Conservation (phyloP, 2,329 filamentous ascomycete species). For the Hymenotorrendiella dingleyae region DNA sequence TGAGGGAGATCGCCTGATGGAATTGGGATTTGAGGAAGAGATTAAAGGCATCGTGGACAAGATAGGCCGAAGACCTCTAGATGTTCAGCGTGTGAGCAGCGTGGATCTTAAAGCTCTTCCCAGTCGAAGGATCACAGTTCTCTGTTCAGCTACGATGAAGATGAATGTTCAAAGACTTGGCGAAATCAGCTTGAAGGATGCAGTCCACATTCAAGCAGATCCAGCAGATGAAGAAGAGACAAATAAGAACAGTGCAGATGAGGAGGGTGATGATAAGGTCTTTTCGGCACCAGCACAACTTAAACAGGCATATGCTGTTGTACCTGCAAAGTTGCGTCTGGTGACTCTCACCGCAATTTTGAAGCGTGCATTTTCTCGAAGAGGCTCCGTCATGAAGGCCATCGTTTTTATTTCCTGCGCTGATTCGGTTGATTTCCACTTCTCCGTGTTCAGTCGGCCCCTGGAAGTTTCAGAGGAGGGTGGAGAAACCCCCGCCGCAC, state of each 20-base stretch:
- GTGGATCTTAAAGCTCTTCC: slow-evolving; percentile 58
- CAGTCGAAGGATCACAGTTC: slow-evolving; percentile 72
- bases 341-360: slow-evolving; percentile 81
- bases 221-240: slow-evolving; percentile 44
- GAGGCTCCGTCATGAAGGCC: slow-evolving; percentile 90
- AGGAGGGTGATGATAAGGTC: slow-evolving; percentile 39
- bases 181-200: slow-evolving; percentile 91
- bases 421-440: slow-evolving; percentile 96
- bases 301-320: slow-evolving; percentile 84
- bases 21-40: slow-evolving; percentile 93
- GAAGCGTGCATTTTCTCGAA: slow-evolving; percentile 80
- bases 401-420: slow-evolving; percentile 97
- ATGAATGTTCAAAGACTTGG: slow-evolving; percentile 92
- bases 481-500: slow-evolving; percentile 29
- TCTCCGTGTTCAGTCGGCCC: slow-evolving; percentile 61
- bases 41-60: slow-evolving; percentile 79
- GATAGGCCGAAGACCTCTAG: slow-evolving; percentile 59
- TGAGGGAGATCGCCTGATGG: slow-evolving; percentile 97
- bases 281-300: slow-evolving; percentile 88
- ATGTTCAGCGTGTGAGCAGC: slow-evolving; percentile 53
- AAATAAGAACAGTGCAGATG: slow-evolving; percentile 41
- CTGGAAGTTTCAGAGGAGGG: slow-evolving; percentile 26
- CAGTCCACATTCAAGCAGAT: slow-evolving; percentile 75
- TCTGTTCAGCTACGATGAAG: slow-evolving; percentile 97
- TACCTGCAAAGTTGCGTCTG: slow-evolving; percentile 82